phyloP scores from a whole-genome alignment of 2,329 filamentous ascomycete genomes.

The Sporothrix mexicana region DNA sequence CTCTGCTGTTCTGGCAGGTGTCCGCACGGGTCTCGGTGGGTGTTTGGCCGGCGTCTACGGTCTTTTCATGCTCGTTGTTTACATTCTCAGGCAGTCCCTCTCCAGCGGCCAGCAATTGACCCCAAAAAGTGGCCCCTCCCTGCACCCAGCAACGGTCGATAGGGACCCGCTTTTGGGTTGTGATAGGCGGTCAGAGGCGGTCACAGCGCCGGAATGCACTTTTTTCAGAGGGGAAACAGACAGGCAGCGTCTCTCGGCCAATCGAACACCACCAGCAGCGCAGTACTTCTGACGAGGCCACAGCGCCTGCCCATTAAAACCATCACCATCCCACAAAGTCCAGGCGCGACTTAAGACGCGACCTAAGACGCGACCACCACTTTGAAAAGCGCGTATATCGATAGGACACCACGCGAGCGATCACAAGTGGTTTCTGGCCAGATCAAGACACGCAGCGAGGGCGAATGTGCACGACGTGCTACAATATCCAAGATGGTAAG shows the following conservation, averaged over 20 bases:
- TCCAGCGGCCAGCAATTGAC: conserved; percentile 19
- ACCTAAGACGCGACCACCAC: neutral
- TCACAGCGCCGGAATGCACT: conserved; percentile 9
- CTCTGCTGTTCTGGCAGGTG: no score
- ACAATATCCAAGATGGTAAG: conserved; percentile 22
- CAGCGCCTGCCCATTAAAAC: conserved; percentile 6
- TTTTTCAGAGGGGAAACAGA: conserved; percentile 19
- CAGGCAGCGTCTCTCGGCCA: conserved; percentile 19
- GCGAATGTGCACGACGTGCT: neutral
- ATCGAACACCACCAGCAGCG: conserved; percentile 20
- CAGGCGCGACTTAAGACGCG: conserved; percentile 27
- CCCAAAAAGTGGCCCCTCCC: conserved; percentile 27
- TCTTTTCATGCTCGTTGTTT: conserved; percentile 32
- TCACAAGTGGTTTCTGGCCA: neutral
- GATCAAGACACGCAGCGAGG: neutral
- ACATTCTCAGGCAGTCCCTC: conserved; percentile 26
- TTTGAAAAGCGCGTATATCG: conserved; percentile 10
- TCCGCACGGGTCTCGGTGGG: neutral
- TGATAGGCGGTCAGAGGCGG: neutral
- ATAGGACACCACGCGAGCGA: conserved; percentile 22
- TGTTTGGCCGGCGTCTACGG: neutral
- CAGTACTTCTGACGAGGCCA: neutral
- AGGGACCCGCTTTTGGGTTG: conserved; percentile 14
- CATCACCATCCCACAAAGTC: conserved; percentile 18
- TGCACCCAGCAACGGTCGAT: conserved; percentile 33